Evolutionary conservation across 371 early-diverging fungal species (phyloP), one percentile per base, ranked within the genome.

Genomic region (Chytridiales sp.): DNA sequence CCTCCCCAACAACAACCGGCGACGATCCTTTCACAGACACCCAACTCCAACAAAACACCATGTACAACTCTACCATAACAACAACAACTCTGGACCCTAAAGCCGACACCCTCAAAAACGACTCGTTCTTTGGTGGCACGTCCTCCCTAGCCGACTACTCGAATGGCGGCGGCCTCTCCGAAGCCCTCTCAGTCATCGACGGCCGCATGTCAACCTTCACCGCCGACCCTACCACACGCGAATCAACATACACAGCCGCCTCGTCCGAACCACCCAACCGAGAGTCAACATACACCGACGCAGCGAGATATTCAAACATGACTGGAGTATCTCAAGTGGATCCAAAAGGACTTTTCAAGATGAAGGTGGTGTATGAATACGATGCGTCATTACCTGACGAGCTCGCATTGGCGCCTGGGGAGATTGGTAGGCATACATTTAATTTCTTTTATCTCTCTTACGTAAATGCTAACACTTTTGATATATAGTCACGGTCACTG

Each of bases 361-460:
- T 59, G 27, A 34, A 49, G 26, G 59, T 59, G 15, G 29, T 59
- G 40, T 49, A 48, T 40, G 34, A 41, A 5, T 59, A 59, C 30
- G 42, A 38, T 26, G 48, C 52, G 40, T 47, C 52, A 15, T 21
- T 59, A 40, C 24, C 24, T 19, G 59, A 59, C 29, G 59, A 59
- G 39, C 26, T 59, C 29, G 24, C 21, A 6, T 30, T 59, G 0
- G 11, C 24, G 39, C 59, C 59, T 1, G 59, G 59, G 3, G 59
- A 59, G 8, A 59, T 59, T 42, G 24, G 56, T 55, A 21, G 22
- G 44, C 22, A 21, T 44, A 17, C 22, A 6, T 44, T 21, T 21
- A 6, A 13, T 38, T 38, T 38, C 38, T 6, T 21, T 6, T 9
- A 17, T 44, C 44, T 44, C 44, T 44, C 6, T 44, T 44, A 17